Evolutionary conservation across 2,329 filamentous ascomycete genomes (phyloP), one percentile per base, ranked within the genome.

Genomic region (Orbilia brochopaga): DNA sequence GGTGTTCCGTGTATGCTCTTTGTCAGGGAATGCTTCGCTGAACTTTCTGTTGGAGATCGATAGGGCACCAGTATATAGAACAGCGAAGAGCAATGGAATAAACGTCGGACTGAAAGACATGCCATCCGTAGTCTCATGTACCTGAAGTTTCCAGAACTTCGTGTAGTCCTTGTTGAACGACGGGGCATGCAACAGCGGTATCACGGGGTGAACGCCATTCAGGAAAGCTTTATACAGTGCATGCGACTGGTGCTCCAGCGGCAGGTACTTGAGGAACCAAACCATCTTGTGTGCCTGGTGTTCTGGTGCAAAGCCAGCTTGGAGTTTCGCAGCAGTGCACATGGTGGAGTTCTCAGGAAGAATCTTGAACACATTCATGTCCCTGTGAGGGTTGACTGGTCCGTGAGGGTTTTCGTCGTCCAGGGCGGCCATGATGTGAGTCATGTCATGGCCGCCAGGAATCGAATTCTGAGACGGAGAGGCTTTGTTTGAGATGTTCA

Each of bases 171-270:
- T 54, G 40, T 69, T 66, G 50, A 77, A 77, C 6, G 75, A 75
- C 8, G 76, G 76, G 15, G 69, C 64, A 51, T 77, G 76, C 4
- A 77, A 55, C 27, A 77, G 69, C 10, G 76, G 76, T 54, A 77
- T 67, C 11, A 77, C 72, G 4, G 76, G 76, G 46, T 77, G 74
- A 3, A 77, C 75, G 10, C 76, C 76, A 40, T 69, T 63, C 24
- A 77, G 57, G 54, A 76, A 76, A 17, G 74, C 70, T 19, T 73
- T 70, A 56, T 75, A 76, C 37, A 77, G 74, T 40, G 55, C 55
- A 23, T 76, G 70, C 1, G 69, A 75, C 21, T 74, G 60, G 4
- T 63, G 21, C 23, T 63, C 67, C 3, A 72, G 21, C n/a, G 67
- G 67, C 19, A 72, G 40, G 17, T 72, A 72, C 52, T 62, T 72